A percentile compares a stretch with the other conserved stretches of the same genome.
These are phyloP conservation scores for Spergularia bocconei DNA, from an alignment of 148 eudicot species.

Conservation along the genomic window DNA sequence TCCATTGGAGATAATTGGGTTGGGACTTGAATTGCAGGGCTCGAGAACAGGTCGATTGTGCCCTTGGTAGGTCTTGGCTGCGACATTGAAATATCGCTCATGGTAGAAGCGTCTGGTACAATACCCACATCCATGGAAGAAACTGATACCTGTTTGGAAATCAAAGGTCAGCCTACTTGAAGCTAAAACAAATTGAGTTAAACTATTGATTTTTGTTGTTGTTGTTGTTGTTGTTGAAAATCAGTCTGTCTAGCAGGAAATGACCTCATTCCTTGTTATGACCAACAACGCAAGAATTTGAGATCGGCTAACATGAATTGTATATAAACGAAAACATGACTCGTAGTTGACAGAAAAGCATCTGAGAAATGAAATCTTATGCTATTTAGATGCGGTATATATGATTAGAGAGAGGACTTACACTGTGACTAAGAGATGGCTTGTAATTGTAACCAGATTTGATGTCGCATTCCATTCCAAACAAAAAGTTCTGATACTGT, in stretches of 20 bases:
- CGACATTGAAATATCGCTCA: conserved; percentile 46
- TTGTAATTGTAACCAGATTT: conserved; percentile 45
- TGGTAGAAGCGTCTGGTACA: conserved; percentile 58
- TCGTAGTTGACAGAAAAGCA: background rate
- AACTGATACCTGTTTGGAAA: conserved; percentile 58
- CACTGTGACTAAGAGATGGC: conserved; percentile 53
- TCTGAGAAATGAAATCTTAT: too few species aligned
- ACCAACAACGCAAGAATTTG: too few species aligned
- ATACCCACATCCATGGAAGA: conserved; percentile 78
- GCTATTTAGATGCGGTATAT: too few species aligned
- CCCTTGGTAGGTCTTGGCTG: conserved; percentile 57
- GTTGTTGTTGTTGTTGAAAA: too few species aligned
- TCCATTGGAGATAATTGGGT: conserved; percentile 66
- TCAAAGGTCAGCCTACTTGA: conserved; percentile 2
- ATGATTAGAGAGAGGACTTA: conserved; percentile 38
- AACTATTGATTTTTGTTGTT: background rate
- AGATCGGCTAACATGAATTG: background rate
- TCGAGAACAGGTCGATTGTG: conserved; percentile 68
- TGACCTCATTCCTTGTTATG: too few species aligned
- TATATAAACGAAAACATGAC: background rate
- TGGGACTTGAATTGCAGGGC: conserved; percentile 54
- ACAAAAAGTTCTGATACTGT: conserved; percentile 38
- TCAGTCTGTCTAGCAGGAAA: too few species aligned
- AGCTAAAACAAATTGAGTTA: background rate
- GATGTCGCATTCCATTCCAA: conserved; percentile 54